phyloP scores from a whole-genome alignment of 2,329 filamentous ascomycete genomes.

The Microsporum ferrugineum region DNA sequence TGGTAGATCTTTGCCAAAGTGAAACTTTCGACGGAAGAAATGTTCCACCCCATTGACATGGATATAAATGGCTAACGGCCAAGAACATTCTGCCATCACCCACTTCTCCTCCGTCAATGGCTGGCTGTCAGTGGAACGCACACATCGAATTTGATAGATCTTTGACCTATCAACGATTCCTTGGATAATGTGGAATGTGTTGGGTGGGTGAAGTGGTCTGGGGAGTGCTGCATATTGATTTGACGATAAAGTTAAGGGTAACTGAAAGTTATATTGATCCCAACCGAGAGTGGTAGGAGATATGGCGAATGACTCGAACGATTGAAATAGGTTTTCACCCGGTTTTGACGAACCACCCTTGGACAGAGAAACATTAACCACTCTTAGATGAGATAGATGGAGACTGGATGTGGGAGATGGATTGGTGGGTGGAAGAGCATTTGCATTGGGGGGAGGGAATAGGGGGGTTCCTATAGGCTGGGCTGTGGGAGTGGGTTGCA shows the following conservation, averaged over 20 bases:
- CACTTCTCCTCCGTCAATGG: slow-evolving; percentile 43
- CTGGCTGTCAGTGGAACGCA: slow-evolving; percentile 31
- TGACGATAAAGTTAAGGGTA: slow-evolving; percentile 28
- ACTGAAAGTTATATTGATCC: slow-evolving; percentile 20
- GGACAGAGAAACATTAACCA: neutral
- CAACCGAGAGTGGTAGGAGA: slow-evolving; percentile 22
- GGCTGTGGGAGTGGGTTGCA: neutral
- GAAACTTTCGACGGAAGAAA: slow-evolving; percentile 52
- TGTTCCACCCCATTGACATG: slow-evolving; percentile 53
- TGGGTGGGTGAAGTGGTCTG: slow-evolving; percentile 10
- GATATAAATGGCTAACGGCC: slow-evolving; percentile 61
- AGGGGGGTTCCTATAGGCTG: slow-evolving; percentile 16
- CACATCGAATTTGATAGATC: slow-evolving; percentile 59
- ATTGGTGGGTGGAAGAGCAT: slow-evolving; percentile 28
- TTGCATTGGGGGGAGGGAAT: slow-evolving; percentile 27
- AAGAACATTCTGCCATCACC: slow-evolving; percentile 52
- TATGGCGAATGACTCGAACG: slow-evolving; percentile 24
- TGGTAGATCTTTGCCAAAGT: slow-evolving; percentile 65
- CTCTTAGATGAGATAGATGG: slow-evolving; percentile 47
- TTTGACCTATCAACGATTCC: slow-evolving; percentile 42
- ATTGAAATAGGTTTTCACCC: slow-evolving; percentile 25
- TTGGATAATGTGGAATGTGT: slow-evolving; percentile 21
- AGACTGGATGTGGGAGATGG: slow-evolving; percentile 42
- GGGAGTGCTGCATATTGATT: slow-evolving; percentile 26
- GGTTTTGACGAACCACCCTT: neutral